A percentile compares a stretch with the other conserved stretches of the same genome.
phyloP scores from a whole-genome alignment of 2,329 filamentous ascomycete species.

The Penicillium verrucosum region DNA sequence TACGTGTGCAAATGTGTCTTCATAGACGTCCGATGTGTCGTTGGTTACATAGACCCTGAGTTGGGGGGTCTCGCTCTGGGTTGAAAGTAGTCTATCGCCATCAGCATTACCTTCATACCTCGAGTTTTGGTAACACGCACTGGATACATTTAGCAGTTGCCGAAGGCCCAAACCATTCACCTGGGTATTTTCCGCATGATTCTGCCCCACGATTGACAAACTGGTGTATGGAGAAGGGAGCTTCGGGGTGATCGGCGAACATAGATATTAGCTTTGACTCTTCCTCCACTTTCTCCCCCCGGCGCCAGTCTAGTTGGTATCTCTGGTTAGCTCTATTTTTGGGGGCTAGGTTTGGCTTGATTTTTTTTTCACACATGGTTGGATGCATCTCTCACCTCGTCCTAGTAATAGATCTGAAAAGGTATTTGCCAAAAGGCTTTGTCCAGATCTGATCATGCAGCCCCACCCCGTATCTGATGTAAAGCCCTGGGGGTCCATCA shows the following conservation, averaged over 20 bases:
- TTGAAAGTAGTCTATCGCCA: conserved; percentile 65
- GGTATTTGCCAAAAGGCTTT: conserved; percentile 87
- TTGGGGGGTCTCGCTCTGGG: conserved; percentile 58
- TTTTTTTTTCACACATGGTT: too few relatives aligned
- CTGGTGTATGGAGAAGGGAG: conserved; percentile 90
- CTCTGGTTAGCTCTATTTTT: conserved; percentile 20
- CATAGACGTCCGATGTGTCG: conserved; percentile 87
- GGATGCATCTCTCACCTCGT: conserved; percentile 55
- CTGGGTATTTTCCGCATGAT: conserved; percentile 88
- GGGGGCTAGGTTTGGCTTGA: too few relatives aligned
- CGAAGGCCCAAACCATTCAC: conserved; percentile 98
- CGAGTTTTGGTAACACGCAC: conserved; percentile 51
- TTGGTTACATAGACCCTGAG: conserved; percentile 85
- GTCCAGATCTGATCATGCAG: conserved; percentile 96
- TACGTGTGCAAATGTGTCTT: conserved; percentile 77
- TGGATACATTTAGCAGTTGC: conserved; percentile 92
- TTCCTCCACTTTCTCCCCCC: conserved; percentile 54
- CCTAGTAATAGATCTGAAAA: conserved; percentile 70
- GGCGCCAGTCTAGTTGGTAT: conserved; percentile 66
- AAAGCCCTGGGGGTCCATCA: conserved; percentile 77
- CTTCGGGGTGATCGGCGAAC: conserved; percentile 81
- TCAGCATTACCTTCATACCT: conserved; percentile 5
- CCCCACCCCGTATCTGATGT: conserved; percentile 95
- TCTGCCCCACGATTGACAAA: conserved; percentile 86
- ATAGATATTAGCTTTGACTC: conserved; percentile 71